Evolutionary conservation across 2,329 filamentous ascomycete species (phyloP).

Genomic region (Colletotrichum navitas): DNA sequence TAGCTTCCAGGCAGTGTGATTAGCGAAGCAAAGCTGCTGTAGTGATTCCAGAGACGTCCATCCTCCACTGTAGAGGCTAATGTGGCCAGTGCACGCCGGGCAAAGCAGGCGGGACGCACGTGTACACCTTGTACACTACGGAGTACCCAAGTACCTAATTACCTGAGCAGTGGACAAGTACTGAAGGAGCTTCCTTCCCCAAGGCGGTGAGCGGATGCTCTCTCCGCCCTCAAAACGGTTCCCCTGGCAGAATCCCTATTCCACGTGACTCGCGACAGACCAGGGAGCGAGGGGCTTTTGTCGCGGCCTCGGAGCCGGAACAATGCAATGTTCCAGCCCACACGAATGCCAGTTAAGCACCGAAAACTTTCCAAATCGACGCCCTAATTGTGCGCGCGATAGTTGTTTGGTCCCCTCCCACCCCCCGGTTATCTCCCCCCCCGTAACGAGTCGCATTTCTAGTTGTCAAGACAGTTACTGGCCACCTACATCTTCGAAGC

Average conservation of each 20-base stretch:
- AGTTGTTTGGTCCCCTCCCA: slow-evolving; percentile 1
- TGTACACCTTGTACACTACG: too few species aligned
- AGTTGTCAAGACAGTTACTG: background rate
- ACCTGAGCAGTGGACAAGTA: too few species aligned
- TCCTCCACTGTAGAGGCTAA: slow-evolving; percentile 31
- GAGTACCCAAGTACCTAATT: too few species aligned
- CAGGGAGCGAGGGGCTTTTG: slow-evolving; percentile 27
- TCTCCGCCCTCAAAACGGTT: background rate
- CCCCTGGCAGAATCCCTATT: background rate
- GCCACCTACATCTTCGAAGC: slow-evolving; percentile 1
- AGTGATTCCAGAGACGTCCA: slow-evolving; percentile 38
- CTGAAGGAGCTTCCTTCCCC: background rate
- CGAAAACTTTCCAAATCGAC: slow-evolving; percentile 31
- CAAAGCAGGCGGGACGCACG: background rate
- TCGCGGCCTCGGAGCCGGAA: slow-evolving; percentile 26
- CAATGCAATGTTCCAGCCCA: slow-evolving; percentile 34
- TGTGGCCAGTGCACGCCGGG: slow-evolving; percentile 13
- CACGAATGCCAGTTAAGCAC: slow-evolving; percentile 25
- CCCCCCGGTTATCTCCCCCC: slow-evolving; percentile 8
- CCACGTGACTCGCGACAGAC: background rate
- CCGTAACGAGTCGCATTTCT: slow-evolving; percentile 18
- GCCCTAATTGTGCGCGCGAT: slow-evolving; percentile 36
- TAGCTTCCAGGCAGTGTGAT: slow-evolving; percentile 36
- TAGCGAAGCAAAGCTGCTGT: slow-evolving; percentile 27
- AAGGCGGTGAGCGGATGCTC: slow-evolving; percentile 21